Percentiles rank a stretch among this genome's conserved stretches.
Conservation (phyloP, 75 land plant genomes). For the Gnetum montanum region DNA sequence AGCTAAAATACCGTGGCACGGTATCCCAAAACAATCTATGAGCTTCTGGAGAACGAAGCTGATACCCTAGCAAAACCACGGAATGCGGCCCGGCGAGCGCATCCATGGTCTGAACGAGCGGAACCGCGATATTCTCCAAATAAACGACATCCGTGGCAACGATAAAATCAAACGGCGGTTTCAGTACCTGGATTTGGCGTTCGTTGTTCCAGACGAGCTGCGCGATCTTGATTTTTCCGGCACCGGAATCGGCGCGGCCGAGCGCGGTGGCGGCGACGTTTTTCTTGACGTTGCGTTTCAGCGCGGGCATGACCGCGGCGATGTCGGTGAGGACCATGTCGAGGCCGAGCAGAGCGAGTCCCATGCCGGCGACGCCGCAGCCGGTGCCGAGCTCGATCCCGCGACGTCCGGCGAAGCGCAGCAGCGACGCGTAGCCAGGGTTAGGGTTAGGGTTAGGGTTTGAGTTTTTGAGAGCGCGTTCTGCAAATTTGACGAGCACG, state of each 20-base stretch:
- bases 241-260: constrained; percentile 12
- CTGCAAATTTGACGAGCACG: constrained; percentile 83
- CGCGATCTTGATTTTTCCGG: constrained; percentile 37
- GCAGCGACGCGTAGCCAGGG: constrained; percentile 43
- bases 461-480: constrained; percentile 27
- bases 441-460: constrained; percentile 5
- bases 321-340: constrained; percentile 79
- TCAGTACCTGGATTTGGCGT: constrained; percentile 46
- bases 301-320: constrained; percentile 85
- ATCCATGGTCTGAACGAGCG: constrained; percentile 61
- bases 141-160: constrained; percentile 92
- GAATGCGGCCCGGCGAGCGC: constrained; percentile 48
- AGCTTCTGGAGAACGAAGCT: constrained; percentile 83
- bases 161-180: constrained; percentile 75
- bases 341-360: constrained; percentile 72
- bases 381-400: constrained; percentile 89
- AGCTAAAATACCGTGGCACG: constrained; percentile 29
- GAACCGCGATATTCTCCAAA: constrained; percentile 68
- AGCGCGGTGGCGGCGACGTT: constrained; percentile 40
- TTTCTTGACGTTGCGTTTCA: constrained; percentile 79
- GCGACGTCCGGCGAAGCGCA: constrained; percentile 40
- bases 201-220: constrained; percentile 65
- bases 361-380: constrained; percentile 90
- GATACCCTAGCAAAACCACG: constrained; percentile 77
- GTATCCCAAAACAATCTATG: constrained; percentile 76